phyloP scores from a whole-genome alignment of 495 filamentous ascomycete genomes.

The Penicillium mononematosum region DNA sequence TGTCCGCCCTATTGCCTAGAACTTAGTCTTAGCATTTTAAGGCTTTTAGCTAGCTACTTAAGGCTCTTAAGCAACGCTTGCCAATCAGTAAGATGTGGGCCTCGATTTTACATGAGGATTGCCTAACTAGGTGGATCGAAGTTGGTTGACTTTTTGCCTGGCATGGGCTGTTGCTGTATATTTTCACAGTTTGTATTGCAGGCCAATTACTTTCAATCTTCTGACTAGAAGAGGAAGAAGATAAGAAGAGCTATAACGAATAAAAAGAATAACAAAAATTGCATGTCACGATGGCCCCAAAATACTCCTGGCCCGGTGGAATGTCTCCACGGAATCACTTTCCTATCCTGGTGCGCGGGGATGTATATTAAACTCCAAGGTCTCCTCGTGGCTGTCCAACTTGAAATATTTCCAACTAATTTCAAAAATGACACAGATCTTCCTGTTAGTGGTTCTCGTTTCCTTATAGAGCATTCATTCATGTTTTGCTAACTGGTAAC shows the following conservation, averaged over 20 bases:
- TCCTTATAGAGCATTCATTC: too few relatives aligned
- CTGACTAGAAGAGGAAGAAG: background rate
- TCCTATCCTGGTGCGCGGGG: constrained; percentile 4
- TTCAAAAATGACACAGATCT: constrained; percentile 6
- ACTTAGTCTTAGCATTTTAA: constrained; percentile 40
- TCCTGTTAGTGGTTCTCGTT: background rate
- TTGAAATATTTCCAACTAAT: background rate
- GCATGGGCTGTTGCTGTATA: background rate
- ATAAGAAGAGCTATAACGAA: background rate
- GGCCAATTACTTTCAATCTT: background rate
- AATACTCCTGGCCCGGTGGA: background rate
- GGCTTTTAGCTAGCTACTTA: background rate
- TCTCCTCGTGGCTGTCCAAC: background rate
- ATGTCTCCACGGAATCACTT: constrained; percentile 10
- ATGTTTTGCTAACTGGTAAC: background rate
- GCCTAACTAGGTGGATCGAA: background rate
- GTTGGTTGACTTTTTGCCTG: background rate
- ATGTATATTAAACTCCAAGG: background rate
- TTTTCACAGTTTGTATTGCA: background rate
- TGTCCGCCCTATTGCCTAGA: background rate
- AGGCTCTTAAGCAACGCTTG: too few relatives aligned
- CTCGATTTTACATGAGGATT: too few relatives aligned
- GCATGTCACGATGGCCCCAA: background rate
- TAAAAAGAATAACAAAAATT: background rate
- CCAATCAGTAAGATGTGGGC: too few relatives aligned